Evolutionary conservation across 164 flowering plant genomes (phyloP).

Genomic region (Platanus orientalis): DNA sequence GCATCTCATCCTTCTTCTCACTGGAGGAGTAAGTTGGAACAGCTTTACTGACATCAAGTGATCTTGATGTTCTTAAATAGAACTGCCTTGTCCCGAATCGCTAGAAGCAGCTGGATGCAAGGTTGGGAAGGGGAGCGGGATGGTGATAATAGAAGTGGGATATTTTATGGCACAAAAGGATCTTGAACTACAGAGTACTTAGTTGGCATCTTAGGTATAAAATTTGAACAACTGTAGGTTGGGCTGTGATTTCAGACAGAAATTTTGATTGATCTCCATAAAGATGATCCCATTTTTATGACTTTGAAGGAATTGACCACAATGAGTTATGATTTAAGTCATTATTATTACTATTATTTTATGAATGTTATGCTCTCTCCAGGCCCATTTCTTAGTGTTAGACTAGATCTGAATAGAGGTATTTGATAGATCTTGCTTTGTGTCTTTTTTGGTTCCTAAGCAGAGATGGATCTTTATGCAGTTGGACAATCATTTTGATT

Average conservation of each 20-base stretch:
- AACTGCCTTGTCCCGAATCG: neutral
- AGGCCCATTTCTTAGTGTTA: neutral
- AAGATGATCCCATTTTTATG: too few relatives aligned
- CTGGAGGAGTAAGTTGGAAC: neutral
- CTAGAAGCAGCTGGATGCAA: neutral
- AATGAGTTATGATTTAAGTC: too few relatives aligned
- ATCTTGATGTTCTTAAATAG: neutral
- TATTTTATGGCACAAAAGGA: neutral
- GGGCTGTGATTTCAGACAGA: too few relatives aligned
- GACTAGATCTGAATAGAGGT: too few relatives aligned
- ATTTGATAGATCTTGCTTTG: too few relatives aligned
- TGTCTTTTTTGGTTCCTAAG: neutral
- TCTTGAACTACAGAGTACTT: neutral
- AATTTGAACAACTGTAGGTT: too few relatives aligned
- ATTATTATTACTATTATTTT: neutral
- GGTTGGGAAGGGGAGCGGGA: neutral
- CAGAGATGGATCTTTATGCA: neutral
- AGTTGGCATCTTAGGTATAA: neutral
- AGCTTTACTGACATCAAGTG: neutral
- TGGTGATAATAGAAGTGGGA: neutral
- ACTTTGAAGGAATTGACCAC: too few relatives aligned
- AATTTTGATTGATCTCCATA: too few relatives aligned
- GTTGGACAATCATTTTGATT: slow-evolving; percentile 2
- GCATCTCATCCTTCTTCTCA: neutral
- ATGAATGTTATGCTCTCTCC: neutral